Evolutionary conservation across 768 basidiomycete species (phyloP), one percentile per base, ranked within the genome.

Genomic region (Harrya chromipes): DNA sequence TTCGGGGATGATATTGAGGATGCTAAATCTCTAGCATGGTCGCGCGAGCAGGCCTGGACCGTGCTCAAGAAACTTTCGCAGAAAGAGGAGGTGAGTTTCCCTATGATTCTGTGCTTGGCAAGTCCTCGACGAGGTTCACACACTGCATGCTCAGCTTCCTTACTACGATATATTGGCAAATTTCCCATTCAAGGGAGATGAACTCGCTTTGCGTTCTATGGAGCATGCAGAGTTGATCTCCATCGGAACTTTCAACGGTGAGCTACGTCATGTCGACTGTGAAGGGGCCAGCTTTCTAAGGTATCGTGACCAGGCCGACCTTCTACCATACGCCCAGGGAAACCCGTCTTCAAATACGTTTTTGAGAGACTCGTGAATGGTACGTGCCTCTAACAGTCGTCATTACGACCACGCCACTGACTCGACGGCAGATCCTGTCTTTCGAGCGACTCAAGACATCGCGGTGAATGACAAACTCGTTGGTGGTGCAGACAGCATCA

Each of bases 1-100:
- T 99, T 97, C 63, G 95, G 94, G 0, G 94, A 97, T 55, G 94
- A 97, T 61, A 68, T 75, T 1, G 92, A 95, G 47, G 94, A 97
- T 60, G 87, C 87, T 3, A 94, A 92, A 68, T 73, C 63, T 40
- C 68, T 95, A 34, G 74, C 82, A 0, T 99, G 97, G 97, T 77
- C 84, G 5, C 75, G 85, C 40, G 86, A 91, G 52, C 93, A 98
- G 62, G 93, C 82, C 0, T 97, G 94, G 92, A 77, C 74, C 17
- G 72, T 98, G 14, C 73, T 97, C 46, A 86, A 84, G 58, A 72
- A 77, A 11, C 76, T 99, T 31, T 76, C 90, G 1, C 78, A 78
- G 54, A 74, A 77, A 41, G 67, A 79, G 9, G 82, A 94, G 78
- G 84, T 63, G 63, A 74, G 78, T 17, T 8, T 12, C 27, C 8